Evolutionary conservation across 164 flowering plant genomes (phyloP), one percentile per base, ranked within the genome.

Genomic region (Nymphaea colorata): DNA sequence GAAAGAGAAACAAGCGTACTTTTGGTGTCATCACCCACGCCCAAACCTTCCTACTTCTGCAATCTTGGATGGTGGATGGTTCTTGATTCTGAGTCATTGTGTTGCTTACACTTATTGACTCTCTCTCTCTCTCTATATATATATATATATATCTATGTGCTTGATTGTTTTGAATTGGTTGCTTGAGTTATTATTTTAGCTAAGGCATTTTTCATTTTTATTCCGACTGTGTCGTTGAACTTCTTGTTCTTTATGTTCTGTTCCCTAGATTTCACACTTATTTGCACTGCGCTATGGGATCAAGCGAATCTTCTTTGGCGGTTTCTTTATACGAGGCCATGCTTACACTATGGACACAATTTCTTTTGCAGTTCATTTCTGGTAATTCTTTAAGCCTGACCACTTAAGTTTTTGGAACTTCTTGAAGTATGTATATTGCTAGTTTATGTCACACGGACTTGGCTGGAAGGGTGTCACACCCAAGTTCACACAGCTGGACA

Each of bases 331-430:
- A 6, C 81, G 97, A 67, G 98, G 98, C 25, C 99, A 95, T 81
- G 98, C 98, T 59, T 92, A 90, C 76, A 95, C 98, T 15, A 95
- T 95, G 99, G 97, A 92, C 71, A 90, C 97, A 3, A 90, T 95
- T 64, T 91, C 99, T 61, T 90, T 92, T 78, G 98, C 99, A 68
- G 91, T 95, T 65, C 83, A 90, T 0, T 95, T 92, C 80, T 95
- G 99, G 99, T 90, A 79, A 78, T 53, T 68, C 17, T 68, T 66
- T 41, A 18, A 41, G 2, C 36, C 36, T 25, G 36, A 25, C 36
- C 36, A 25, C 36, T 25, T 25, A 25, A 25, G 36, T 25, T 25
- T 25, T 25, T 25, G 36, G 36, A 41, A 51, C 42, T 6, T 47
- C 4, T 47, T 47, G 57, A 51, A 51, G 15, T 10, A 8, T 51